Evolutionary conservation across 192 early-diverging fungal genomes (phyloP), one percentile per base, ranked within the genome.

Genomic region (Diversispora eburnea): DNA sequence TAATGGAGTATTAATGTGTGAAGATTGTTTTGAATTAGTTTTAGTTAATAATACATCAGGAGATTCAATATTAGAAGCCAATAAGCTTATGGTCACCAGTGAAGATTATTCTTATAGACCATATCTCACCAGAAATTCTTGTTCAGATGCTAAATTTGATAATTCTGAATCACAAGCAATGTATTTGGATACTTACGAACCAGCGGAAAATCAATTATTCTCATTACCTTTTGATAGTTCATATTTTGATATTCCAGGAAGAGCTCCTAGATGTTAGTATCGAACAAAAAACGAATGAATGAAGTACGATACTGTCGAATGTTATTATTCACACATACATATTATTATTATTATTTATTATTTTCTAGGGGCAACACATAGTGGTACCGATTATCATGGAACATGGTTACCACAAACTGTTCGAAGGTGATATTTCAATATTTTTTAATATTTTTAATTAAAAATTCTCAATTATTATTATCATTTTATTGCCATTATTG

Each of bases 351-450:
- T 2, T n/a, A 46, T 33, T 43, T 41, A 42, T 48, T 59, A 10
- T 13, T 54, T 9, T 46, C 9, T 68, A 82, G 81, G 81, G 92
- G 92, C 88, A 3, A 88, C 91, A n/a, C 92, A 94, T 80, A 92
- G 91, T 33, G 94, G 93, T n/a, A 88, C 90, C 12, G 94, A 96
- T 77, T 96, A 96, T 72, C 94, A 94, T 74, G 94, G 94, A 57
- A 94, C 94, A 4, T 97, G 95, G 95, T 84, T 97, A 19, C 95
- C 95, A 25, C 95, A 97, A 75, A 90, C 94, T 17, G 92, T 94
- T 19, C 82, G 94, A 51, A 82, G 84, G 84, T 85, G 77, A 63
- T 48, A 4, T 17, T 1, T 10, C 7, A 33, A 8, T 41, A 5
- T 10, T 10, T 25, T 59, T n/a, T n/a, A n/a, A n/a, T n/a, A n/a